Base-by-base conservation (phyloP, 768 basidiomycete genomes). In the Cubamyces lactineus region DNA sequence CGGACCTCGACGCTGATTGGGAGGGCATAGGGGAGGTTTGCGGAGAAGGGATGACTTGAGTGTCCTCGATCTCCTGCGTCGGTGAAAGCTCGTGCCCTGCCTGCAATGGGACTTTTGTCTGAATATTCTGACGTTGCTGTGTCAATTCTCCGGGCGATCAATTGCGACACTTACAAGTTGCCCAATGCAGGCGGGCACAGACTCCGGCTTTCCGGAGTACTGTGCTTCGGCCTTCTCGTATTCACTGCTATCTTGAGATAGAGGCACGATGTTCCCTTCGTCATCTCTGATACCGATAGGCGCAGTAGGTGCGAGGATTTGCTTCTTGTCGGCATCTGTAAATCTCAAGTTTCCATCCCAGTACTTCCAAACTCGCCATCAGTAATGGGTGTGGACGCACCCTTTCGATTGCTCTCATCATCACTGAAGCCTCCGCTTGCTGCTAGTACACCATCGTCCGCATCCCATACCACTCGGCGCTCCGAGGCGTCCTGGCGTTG, bases 401-500 rank as follows among this genome's bases (percentile, higher is more conserved):
- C 34, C 34, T 5, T 34, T 34, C 1, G 34, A 34, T 11, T 34
- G 34, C 34, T 11, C 9, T 16, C 40, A 2, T 30, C 47, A n/a
- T 89, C 87, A 9, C 84, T 84, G 12, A 84, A 80, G 7, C 84
- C 86, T 69, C 90, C 88, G 15, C 70, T 66, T 55, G 86, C 86
- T 19, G 86, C 86, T 19, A 60, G 48, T 17, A 73, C 67, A 3
- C 75, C 72, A 21, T 77, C 79, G 41, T 86, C 84, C 13, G 80
- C 81, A 60, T 83, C 79, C 90, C 91, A 94, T 9, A 86, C 83
- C 24, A 92, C 73, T 49, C 80, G 84, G 60, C 92, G 81, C 12
- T 76, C 72, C 30, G 78, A 69, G 1, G 91, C 89, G 61, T 92
- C 91, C 63, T 79, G 76, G 55, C 74, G 75, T 69, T 91, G 90